Evolutionary conservation across 306 rosid species (phyloP).

Genomic region (Mucuna pruriens): DNA sequence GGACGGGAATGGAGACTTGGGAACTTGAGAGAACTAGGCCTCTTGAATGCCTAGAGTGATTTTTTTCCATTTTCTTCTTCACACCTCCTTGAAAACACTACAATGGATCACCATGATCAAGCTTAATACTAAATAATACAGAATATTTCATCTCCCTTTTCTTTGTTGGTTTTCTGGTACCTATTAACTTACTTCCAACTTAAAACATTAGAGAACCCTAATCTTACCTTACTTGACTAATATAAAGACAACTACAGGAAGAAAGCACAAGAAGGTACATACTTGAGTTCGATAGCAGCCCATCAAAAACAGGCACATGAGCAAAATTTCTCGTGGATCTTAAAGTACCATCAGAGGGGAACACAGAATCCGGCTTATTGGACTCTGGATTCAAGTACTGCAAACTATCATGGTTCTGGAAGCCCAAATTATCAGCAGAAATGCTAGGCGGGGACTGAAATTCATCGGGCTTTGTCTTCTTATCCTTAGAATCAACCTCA

Average conservation of each 20-base stretch:
- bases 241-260: neutral
- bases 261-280: slow-evolving; percentile 34
- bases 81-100: neutral
- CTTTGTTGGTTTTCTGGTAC: neutral
- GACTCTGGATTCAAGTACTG: slow-evolving; percentile 67
- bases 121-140: neutral
- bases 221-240: neutral
- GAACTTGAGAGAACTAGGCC: neutral
- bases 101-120: neutral
- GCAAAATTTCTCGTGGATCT: slow-evolving; percentile 52
- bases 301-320: slow-evolving; percentile 70
- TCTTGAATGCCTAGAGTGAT: neutral
- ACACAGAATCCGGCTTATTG: slow-evolving; percentile 58
- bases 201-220: neutral
- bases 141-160: neutral
- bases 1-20: neutral
- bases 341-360: slow-evolving; percentile 58
- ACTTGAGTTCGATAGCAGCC: slow-evolving; percentile 65
- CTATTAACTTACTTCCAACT: neutral
- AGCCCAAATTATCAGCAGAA: slow-evolving; percentile 57
- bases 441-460: slow-evolving; percentile 54
- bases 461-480: slow-evolving; percentile 63
- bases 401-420: slow-evolving; percentile 68
- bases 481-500: slow-evolving; percentile 86
- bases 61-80: neutral